phyloP scores from a whole-genome alignment of 148 eudicot species.

The Fagopyrum esculentum region DNA sequence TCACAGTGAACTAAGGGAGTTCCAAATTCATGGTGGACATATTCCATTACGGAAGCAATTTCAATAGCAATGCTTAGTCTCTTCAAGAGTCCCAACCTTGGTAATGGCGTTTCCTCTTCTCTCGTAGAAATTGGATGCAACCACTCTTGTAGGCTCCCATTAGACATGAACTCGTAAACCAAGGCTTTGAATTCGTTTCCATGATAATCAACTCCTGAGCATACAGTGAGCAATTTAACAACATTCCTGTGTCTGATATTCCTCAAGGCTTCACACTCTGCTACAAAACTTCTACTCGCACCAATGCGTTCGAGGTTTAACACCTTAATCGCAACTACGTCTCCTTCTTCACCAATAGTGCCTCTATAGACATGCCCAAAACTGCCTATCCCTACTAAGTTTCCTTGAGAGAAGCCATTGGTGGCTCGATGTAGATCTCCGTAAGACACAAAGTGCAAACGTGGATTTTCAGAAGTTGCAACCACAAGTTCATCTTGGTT shows the following conservation, averaged over 20 bases:
- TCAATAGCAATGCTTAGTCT: slow-evolving; percentile 17
- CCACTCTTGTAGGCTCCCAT: too few species aligned
- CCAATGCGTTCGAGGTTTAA: neutral
- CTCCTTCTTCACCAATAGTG: neutral
- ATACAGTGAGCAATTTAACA: too few species aligned
- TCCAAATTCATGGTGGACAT: slow-evolving; percentile 20
- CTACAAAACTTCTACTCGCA: too few species aligned
- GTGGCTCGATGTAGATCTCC: slow-evolving; percentile 19
- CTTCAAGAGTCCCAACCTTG: neutral
- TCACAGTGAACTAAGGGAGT: slow-evolving; percentile 21
- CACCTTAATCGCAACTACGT: slow-evolving; percentile 6
- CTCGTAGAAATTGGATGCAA: neutral
- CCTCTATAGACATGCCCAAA: slow-evolving; percentile 9
- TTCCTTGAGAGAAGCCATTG: slow-evolving; percentile 9
- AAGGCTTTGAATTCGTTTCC: too few species aligned
- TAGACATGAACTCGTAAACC: neutral
- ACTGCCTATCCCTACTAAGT: slow-evolving; percentile 5
- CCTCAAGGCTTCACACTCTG: too few species aligned
- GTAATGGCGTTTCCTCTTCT: neutral
- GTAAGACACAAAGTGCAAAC: slow-evolving; percentile 11
- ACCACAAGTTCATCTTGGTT: too few species aligned
- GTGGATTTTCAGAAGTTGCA: too few species aligned
- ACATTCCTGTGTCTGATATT: too few species aligned
- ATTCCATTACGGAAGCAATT: slow-evolving; percentile 18
- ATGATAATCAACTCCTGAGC: too few species aligned